Evolutionary conservation across 129 eudicot genomes (phyloP).

Genomic region (Heracleum sosnowskyi): DNA sequence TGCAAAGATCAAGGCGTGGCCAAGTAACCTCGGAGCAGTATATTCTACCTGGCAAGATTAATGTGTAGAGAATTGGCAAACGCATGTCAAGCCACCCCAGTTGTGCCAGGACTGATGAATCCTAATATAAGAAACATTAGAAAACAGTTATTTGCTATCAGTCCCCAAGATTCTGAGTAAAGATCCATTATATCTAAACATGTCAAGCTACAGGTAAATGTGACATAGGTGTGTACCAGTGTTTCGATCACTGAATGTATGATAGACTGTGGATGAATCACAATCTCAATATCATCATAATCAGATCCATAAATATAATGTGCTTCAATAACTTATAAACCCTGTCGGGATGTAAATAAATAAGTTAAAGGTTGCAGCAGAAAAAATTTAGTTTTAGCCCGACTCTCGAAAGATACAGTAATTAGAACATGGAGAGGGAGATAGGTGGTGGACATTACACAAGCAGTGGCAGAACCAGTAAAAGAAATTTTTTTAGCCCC

Average conservation of each 20-base stretch:
- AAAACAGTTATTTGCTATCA: neutral
- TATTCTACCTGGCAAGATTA: conserved; percentile 92
- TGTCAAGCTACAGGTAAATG: neutral
- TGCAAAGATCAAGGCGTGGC: conserved; percentile 99
- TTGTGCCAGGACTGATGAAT: conserved; percentile 88
- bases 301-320: conserved; percentile 93
- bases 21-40: conserved; percentile 94
- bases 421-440: neutral
- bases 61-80: conserved; percentile 82
- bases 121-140: conserved; percentile 35
- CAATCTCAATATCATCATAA: conserved; percentile 86
- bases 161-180: neutral
- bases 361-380: neutral
- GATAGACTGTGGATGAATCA: conserved; percentile 95
- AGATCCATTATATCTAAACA: neutral
- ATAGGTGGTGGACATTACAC: neutral
- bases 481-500: too few relatives aligned
- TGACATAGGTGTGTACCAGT: conserved; percentile 43
- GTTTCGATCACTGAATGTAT: conserved; percentile 98
- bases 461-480: too few relatives aligned
- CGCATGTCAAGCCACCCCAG: conserved; percentile 99
- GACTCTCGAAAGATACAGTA: neutral
- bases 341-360: conserved; percentile 35
- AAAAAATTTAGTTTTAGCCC: neutral
- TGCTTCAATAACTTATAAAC: conserved; percentile 97